These are phyloP conservation scores for Hanseniaspora gamundiae DNA, from an alignment of 1,139 yeast genomes.

Conservation along the genomic window DNA sequence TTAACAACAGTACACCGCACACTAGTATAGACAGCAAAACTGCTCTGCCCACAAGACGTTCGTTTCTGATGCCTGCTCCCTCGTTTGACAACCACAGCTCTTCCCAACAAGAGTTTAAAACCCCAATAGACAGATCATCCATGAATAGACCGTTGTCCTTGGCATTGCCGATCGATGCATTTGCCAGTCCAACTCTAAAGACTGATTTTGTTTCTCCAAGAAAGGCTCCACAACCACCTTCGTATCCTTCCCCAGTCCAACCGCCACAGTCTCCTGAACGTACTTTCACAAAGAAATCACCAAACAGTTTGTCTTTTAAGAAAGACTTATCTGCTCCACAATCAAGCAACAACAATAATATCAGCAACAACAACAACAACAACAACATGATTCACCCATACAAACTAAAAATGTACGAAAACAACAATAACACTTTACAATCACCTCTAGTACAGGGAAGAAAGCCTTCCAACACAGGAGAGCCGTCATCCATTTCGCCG, in stretches of 20 bases:
- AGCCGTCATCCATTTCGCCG: conserved; percentile 7
- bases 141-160: not conserved
- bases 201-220: conserved; percentile 43
- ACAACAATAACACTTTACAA: not conserved
- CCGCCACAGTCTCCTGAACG: conserved; percentile 23
- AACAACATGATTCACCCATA: no score
- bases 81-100: conserved; percentile 3
- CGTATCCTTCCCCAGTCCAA: conserved; percentile 35
- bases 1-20: conserved; percentile 5
- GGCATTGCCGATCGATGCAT: not conserved
- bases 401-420: not conserved
- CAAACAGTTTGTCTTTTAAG: not conserved
- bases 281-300: not conserved
- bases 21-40: no score
- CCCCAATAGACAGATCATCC: conserved; percentile 4
- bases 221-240: conserved; percentile 51
- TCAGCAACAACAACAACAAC: no score
- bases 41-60: conserved; percentile 6
- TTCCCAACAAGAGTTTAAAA: conserved; percentile 2
- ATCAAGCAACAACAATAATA: no score
- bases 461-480: conserved; percentile 2
- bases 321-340: not conserved
- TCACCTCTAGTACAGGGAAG: not conserved
- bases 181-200: not conserved
- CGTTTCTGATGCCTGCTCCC: conserved; percentile 22